Base-by-base conservation (phyloP, 345 rosid species). In the Eucalyptus cloeziana region DNA sequence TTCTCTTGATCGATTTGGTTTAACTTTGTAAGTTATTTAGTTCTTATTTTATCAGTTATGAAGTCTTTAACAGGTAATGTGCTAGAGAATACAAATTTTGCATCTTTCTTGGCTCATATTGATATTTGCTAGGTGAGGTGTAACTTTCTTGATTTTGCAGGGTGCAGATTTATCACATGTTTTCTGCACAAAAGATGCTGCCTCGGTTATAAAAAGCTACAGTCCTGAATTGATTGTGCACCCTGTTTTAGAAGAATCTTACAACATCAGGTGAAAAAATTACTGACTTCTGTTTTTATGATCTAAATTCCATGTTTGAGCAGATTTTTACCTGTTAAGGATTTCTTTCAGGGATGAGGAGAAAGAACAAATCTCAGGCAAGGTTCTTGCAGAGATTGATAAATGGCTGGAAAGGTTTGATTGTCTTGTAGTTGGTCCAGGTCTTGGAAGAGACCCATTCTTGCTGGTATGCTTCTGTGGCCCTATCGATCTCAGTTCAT, bases 141-240 rank as follows among this genome's bases (percentile, higher is more conserved):
- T 67, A 25, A 37, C 37, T 56, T 24, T 64, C 58, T 58, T 62
- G 83, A 44, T 44, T n/a, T 85, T 56, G 12, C 91, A 89, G 99
- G 99, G 99, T 87, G 98, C 98, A 79, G 99, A 97, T 95, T 93
- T 98, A 91, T 95, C 99, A 22, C 99, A 97, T 94, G 98, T 98
- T 81, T 98, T 98, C 94, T 98, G 99, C 91, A 97, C 99, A 3
- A 95, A 95, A 93, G 99, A 96, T 92, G 99, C 98, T 91, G 99
- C 98, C 87, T 93, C 95, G 16, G 98, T 98, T 88, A 96, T 98
- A 86, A 98, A 98, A 94, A 91, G 99, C 90, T 98, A 98, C 76
- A 98, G 99, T 90, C 99, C 99, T 85, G 99, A 98, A 89, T 91
- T 98, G 88, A 97, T 98, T 60, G 98, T 98, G 89, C 99, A 98